phyloP scores from a whole-genome alignment of 2,329 filamentous ascomycete species.

The Colletotrichum trifolii region DNA sequence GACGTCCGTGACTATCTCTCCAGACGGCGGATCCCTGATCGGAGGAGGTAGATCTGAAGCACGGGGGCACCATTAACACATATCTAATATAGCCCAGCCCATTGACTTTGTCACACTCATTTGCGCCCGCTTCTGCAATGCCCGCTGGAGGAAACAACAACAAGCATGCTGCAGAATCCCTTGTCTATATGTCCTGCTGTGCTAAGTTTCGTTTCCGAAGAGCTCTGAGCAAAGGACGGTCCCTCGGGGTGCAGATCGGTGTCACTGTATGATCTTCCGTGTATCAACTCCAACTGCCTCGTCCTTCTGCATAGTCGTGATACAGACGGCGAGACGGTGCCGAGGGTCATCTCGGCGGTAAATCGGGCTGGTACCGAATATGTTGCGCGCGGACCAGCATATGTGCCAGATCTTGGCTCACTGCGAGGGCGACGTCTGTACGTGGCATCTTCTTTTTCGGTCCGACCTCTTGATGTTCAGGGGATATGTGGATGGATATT shows the following conservation, averaged over 20 bases:
- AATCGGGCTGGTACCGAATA: too few relatives aligned
- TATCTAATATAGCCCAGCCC: conserved; percentile 10
- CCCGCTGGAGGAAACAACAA: too few relatives aligned
- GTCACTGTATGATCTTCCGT: conserved; percentile 14
- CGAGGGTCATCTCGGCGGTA: background rate
- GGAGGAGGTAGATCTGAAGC: conserved; percentile 7
- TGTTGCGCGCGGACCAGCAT: too few relatives aligned
- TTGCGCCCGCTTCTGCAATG: conserved; percentile 11
- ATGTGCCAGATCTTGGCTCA: too few relatives aligned
- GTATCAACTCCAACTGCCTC: conserved; percentile 1
- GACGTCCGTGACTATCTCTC: conserved; percentile 7
- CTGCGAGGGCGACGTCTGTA: too few relatives aligned
- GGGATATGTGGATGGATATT: too few relatives aligned
- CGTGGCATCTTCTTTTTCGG: too few relatives aligned
- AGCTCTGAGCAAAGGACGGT: conserved; percentile 10
- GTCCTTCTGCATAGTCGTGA: too few relatives aligned
- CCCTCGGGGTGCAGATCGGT: background rate
- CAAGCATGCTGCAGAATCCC: background rate
- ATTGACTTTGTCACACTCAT: background rate
- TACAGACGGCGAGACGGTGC: background rate
- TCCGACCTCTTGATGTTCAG: too few relatives aligned
- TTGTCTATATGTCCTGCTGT: conserved; percentile 5
- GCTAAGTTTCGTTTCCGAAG: conserved; percentile 16
- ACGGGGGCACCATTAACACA: conserved; percentile 11
- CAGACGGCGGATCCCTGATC: conserved; percentile 10